Percentiles rank a stretch among this genome's conserved stretches.
phyloP scores from a whole-genome alignment of 164 flowering plant species.

The Taxillus chinensis region DNA sequence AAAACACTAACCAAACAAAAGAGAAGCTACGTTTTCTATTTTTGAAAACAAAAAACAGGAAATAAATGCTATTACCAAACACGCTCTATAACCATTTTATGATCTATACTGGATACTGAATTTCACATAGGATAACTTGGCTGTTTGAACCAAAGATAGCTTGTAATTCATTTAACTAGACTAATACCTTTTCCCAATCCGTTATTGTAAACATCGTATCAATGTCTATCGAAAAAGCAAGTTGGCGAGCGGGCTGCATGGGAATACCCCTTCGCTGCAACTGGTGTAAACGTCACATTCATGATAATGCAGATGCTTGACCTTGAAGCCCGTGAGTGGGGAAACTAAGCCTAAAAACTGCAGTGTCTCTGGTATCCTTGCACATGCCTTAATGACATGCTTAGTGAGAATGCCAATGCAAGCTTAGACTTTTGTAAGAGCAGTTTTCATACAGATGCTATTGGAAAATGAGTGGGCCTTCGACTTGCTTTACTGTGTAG shows the following conservation, averaged over 20 bases:
- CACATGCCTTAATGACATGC: not conserved
- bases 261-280: conserved; percentile 96
- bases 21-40: too few species aligned
- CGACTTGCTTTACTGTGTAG: conserved; percentile 84
- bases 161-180: too few species aligned
- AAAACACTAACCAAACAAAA: too few species aligned
- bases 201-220: conserved; percentile 56
- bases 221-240: conserved; percentile 56
- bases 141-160: not conserved
- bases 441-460: conserved; percentile 68
- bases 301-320: conserved; percentile 96
- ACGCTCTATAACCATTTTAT: too few species aligned
- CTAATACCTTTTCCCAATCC: not conserved
- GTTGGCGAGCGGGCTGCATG: conserved; percentile 71
- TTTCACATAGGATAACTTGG: too few species aligned
- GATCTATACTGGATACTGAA: too few species aligned
- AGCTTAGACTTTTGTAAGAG: conserved; percentile 35
- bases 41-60: too few species aligned
- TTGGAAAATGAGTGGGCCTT: conserved; percentile 91
- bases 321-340: conserved; percentile 51
- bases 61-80: too few species aligned
- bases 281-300: conserved; percentile 89
- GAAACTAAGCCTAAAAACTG: not conserved
- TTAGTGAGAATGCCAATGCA: conserved; percentile 9
- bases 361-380: not conserved